Evolutionary conservation across 2,329 filamentous ascomycete genomes (phyloP).

Genomic region (Sporothrix schenckii): DNA sequence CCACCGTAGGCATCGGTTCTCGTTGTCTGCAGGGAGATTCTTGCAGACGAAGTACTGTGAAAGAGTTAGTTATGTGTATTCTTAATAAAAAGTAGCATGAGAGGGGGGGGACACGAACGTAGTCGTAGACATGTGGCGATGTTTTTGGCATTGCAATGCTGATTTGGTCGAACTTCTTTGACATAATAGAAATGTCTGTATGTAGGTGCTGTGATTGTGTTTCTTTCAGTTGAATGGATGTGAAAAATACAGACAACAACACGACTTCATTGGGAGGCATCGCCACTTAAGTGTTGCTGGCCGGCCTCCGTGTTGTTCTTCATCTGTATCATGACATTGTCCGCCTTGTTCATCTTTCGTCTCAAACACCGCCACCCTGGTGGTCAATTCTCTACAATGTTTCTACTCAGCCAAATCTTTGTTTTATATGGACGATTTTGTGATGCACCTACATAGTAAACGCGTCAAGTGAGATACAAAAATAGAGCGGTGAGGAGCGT

Average conservation of each 20-base stretch:
- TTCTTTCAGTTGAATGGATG: background rate
- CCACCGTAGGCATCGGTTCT: too few species aligned
- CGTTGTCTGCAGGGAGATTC: too few species aligned
- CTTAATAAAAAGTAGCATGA: too few species aligned
- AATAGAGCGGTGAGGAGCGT: background rate
- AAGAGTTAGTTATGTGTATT: too few species aligned
- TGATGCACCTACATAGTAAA: background rate
- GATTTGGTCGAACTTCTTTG: background rate
- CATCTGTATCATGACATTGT: background rate
- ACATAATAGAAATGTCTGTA: background rate
- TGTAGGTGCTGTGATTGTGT: background rate
- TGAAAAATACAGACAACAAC: background rate
- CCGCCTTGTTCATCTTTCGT: background rate
- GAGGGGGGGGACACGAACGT: too few species aligned
- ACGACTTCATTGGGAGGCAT: background rate
- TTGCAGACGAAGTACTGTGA: too few species aligned
- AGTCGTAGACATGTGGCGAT: too few species aligned
- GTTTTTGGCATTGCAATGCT: too few species aligned
- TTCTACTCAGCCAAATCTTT: background rate
- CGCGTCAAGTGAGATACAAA: background rate
- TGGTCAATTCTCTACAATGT: background rate
- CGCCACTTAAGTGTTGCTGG: background rate
- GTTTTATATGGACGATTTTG: background rate
- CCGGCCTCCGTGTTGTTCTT: background rate
- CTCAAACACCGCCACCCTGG: background rate